Conservation (phyloP, 2,329 filamentous ascomycete species). For the Aspergillus tamarii region DNA sequence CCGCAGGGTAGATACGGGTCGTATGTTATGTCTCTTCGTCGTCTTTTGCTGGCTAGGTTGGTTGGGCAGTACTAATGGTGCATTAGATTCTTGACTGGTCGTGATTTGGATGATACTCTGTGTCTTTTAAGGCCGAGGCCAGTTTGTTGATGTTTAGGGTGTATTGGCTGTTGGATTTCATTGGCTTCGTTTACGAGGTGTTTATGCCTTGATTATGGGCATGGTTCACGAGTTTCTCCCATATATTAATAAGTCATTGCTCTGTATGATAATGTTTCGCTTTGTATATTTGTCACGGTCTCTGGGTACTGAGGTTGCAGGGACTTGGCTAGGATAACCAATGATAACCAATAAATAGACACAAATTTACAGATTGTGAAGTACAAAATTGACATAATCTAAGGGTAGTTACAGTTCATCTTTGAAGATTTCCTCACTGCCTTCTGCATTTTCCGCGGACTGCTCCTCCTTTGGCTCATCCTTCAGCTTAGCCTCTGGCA, state of each 20-base stretch:
- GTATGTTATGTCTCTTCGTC: not conserved
- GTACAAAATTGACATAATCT: not conserved
- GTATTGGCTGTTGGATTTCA: not conserved
- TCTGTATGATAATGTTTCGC: not conserved
- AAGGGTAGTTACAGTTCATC: constrained; percentile 35
- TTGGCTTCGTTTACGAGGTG: not conserved
- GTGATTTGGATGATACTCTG: not conserved
- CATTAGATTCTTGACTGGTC: not conserved
- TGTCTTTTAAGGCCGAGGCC: not conserved
- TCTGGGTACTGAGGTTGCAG: not conserved
- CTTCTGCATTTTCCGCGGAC: constrained; percentile 22
- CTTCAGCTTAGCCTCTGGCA: constrained; percentile 8
- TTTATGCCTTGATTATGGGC: not conserved
- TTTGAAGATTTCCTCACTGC: constrained; percentile 46
- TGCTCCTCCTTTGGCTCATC: constrained; percentile 4
- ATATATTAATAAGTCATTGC: not conserved
- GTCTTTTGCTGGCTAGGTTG: not conserved
- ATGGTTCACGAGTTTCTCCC: not conserved
- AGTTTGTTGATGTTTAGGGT: not conserved
- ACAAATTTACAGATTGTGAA: not conserved
- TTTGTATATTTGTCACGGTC: not conserved
- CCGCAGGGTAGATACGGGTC: not conserved
- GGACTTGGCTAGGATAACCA: not conserved
- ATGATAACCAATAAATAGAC: not conserved
- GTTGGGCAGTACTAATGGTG: not conserved